These are phyloP conservation scores for Draba incana DNA, from an alignment of 345 rosid species.

Conservation along the genomic window DNA sequence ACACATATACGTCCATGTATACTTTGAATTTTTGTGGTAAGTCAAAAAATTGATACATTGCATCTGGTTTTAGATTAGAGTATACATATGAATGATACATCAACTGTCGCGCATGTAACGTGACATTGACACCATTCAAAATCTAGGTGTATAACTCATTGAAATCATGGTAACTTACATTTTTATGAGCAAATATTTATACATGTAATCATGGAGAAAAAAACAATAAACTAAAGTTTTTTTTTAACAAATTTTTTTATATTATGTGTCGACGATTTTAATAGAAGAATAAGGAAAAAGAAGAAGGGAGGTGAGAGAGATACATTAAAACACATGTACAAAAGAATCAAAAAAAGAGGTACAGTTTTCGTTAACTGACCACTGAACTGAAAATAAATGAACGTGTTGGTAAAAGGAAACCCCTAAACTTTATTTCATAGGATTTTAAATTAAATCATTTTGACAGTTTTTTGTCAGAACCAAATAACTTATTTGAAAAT, in stretches of 20 bases:
- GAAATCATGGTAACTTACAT: background rate
- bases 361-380: conserved; percentile 41
- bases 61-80: background rate
- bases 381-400: conserved; percentile 46
- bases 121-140: background rate
- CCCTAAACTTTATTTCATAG: conserved; percentile 42
- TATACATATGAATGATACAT: background rate
- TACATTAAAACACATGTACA: conserved; percentile 34
- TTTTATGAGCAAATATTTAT: background rate
- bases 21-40: conserved; percentile 20
- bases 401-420: conserved; percentile 39
- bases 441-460: conserved; percentile 44
- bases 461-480: conserved; percentile 40
- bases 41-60: conserved; percentile 10
- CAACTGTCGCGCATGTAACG: conserved; percentile 10
- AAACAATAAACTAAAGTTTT: background rate
- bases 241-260: background rate
- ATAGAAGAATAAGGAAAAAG: conserved; percentile 18
- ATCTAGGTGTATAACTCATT: too few relatives aligned
- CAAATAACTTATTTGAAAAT: background rate
- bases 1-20: conserved; percentile 5
- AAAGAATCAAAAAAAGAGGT: conserved; percentile 36
- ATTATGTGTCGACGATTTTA: background rate
- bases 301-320: conserved; percentile 9
- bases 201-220: background rate